Conservation (phyloP, 139 green algal genomes). For the Chlorella sp. region DNA sequence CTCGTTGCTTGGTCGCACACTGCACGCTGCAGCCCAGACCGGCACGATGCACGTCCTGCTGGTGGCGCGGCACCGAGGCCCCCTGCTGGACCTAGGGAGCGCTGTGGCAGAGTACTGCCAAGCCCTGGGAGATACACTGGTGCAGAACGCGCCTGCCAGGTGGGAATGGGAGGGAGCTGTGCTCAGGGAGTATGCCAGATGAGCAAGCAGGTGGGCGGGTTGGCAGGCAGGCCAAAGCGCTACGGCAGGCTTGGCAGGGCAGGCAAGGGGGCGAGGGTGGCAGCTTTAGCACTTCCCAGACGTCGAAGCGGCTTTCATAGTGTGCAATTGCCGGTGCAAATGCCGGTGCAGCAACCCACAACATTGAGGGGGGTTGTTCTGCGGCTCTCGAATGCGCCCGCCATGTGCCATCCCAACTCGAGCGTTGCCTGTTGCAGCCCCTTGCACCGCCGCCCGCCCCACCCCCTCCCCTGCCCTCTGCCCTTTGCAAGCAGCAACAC, state of each 20-base stretch:
- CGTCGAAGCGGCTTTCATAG: not conserved
- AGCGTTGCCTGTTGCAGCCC: not conserved
- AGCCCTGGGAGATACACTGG: not conserved
- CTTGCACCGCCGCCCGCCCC: no score
- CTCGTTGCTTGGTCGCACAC: no score
- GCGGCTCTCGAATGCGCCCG: no score
- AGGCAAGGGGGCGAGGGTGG: not conserved
- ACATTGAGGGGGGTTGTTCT: no score
- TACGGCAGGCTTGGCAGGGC: no score
- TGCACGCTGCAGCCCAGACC: not conserved
- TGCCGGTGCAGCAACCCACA: no score
- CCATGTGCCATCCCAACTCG: no score
- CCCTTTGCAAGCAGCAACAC: no score
- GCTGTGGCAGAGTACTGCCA: not conserved
- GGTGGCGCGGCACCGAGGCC: not conserved
- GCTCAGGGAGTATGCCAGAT: not conserved
- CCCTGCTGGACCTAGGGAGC: not conserved
- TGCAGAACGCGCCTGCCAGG: slow-evolving; percentile 17
- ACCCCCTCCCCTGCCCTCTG: no score
- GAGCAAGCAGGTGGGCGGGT: not conserved
- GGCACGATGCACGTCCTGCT: slow-evolving; percentile 16
- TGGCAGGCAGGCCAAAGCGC: no score
- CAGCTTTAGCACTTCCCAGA: not conserved
- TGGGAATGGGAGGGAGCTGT: not conserved
- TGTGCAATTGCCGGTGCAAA: no score